Evolutionary conservation across 768 basidiomycete genomes (phyloP).

Genomic region (Trametopsis cervina): DNA sequence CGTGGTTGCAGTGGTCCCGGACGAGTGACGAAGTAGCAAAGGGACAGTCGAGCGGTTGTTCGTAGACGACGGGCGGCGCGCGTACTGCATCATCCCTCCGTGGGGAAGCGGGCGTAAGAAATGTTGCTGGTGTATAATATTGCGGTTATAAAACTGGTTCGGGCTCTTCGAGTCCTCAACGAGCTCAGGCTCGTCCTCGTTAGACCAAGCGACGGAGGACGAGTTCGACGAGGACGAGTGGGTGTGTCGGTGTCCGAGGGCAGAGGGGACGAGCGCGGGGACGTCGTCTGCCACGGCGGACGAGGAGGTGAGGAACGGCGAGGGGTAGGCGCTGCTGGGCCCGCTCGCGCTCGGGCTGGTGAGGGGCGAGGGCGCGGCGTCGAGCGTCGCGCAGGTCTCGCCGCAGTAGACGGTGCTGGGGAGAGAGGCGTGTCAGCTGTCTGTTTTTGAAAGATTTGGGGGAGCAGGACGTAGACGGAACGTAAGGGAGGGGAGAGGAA

Average conservation of each 20-base stretch:
- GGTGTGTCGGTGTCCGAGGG: slow-evolving; percentile 47
- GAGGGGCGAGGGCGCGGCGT: slow-evolving; percentile 49
- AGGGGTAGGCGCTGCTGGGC: slow-evolving; percentile 48
- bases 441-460: not conserved
- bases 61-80: slow-evolving; percentile 64
- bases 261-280: slow-evolving; percentile 54
- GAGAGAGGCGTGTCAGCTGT: slow-evolving; percentile 1
- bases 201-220: slow-evolving; percentile 49
- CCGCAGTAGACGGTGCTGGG: slow-evolving; percentile 63
- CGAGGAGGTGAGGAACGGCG: slow-evolving; percentile 51
- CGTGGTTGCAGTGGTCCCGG: slow-evolving; percentile 32
- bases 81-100: slow-evolving; percentile 28
- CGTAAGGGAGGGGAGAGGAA: not conserved
- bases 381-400: slow-evolving; percentile 55
- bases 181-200: slow-evolving; percentile 53
- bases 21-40: slow-evolving; percentile 43
- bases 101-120: not conserved
- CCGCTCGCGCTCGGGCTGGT: slow-evolving; percentile 30
- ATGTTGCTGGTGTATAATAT: slow-evolving; percentile 18
- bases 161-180: slow-evolving; percentile 33
- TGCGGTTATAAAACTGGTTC: too few relatives aligned
- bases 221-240: slow-evolving; percentile 59
- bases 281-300: slow-evolving; percentile 39
- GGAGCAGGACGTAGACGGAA: slow-evolving; percentile 20
- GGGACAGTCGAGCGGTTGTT: slow-evolving; percentile 61